Evolutionary conservation across 345 rosid genomes (phyloP).

Genomic region (Ceriops decandra): DNA sequence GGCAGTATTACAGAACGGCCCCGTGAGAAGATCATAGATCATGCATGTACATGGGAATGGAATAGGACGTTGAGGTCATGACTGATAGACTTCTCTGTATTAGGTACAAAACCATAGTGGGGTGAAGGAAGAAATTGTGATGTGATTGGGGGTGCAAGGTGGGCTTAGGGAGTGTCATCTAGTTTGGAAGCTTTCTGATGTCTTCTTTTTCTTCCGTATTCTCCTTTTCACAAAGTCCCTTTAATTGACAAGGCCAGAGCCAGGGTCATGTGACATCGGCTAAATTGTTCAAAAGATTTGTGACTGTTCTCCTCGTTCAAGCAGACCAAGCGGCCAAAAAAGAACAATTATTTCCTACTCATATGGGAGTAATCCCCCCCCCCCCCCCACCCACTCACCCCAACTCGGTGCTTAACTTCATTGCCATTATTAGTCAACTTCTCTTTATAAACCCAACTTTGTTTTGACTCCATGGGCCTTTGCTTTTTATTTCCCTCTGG

Average conservation of each 20-base stretch:
- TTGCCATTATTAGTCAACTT: constrained; percentile 31
- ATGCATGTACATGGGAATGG: background rate
- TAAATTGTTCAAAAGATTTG: constrained; percentile 7
- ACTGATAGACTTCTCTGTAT: constrained; percentile 8
- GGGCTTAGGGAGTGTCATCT: constrained; percentile 30
- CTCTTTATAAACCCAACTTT: constrained; percentile 25
- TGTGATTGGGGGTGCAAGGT: constrained; percentile 10
- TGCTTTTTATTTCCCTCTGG: constrained; percentile 3
- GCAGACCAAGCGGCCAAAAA: constrained; percentile 16
- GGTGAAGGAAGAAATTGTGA: constrained; percentile 2
- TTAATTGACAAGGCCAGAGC: constrained; percentile 16
- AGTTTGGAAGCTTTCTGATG: constrained; percentile 32
- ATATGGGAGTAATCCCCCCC: constrained; percentile 20
- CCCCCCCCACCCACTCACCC: background rate
- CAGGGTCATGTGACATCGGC: constrained; percentile 21
- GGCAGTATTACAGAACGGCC: background rate
- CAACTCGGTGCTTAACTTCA: constrained; percentile 23
- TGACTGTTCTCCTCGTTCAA: constrained; percentile 11
- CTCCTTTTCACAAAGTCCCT: background rate
- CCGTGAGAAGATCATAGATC: constrained; percentile 9
- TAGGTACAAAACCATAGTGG: background rate
- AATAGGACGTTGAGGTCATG: constrained; percentile 8
- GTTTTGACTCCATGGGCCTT: constrained; percentile 16
- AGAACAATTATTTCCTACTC: constrained; percentile 46
- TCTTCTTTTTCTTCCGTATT: constrained; percentile 14